Evolutionary conservation across 768 basidiomycete species (phyloP).

Genomic region (Russula foetens): DNA sequence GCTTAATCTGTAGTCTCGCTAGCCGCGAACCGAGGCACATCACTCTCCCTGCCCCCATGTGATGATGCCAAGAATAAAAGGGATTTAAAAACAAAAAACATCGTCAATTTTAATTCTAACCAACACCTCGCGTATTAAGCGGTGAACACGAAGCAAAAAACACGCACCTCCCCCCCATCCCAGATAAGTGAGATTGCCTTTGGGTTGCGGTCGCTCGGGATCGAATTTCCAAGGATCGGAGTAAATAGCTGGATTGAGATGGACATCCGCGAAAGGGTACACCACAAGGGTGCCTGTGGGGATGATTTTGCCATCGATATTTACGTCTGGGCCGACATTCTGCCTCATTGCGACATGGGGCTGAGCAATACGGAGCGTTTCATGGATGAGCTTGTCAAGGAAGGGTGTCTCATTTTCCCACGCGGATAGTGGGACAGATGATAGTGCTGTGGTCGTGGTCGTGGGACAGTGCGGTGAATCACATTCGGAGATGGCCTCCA

Average conservation of each 20-base stretch:
- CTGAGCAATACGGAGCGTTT: conserved; percentile 72
- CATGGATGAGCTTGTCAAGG: conserved; percentile 64
- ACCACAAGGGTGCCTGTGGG: conserved; percentile 70
- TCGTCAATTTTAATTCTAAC: background rate
- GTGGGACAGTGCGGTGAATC: conserved; percentile 24
- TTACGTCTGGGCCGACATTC: conserved; percentile 63
- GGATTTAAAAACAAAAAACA: background rate
- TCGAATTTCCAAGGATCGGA: conserved; percentile 74
- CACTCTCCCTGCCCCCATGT: conserved; percentile 47
- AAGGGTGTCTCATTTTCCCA: conserved; percentile 68
- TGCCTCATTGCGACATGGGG: conserved; percentile 77
- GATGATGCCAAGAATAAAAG: background rate
- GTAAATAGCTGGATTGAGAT: conserved; percentile 64
- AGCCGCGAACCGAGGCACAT: conserved; percentile 66
- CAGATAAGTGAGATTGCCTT: conserved; percentile 53
- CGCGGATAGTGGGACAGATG: conserved; percentile 52
- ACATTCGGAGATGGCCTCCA: conserved; percentile 2
- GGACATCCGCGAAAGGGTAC: conserved; percentile 75
- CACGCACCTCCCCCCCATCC: conserved; percentile 76
- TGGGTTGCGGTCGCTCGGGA: conserved; percentile 39
- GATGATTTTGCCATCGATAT: conserved; percentile 60
- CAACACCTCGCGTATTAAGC: background rate
- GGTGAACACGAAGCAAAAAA: background rate
- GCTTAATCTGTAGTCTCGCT: conserved; percentile 66
- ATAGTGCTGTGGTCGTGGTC: conserved; percentile 46